Conservation (phyloP, 2,329 filamentous ascomycete species). For the Fusarium verticillioides region DNA sequence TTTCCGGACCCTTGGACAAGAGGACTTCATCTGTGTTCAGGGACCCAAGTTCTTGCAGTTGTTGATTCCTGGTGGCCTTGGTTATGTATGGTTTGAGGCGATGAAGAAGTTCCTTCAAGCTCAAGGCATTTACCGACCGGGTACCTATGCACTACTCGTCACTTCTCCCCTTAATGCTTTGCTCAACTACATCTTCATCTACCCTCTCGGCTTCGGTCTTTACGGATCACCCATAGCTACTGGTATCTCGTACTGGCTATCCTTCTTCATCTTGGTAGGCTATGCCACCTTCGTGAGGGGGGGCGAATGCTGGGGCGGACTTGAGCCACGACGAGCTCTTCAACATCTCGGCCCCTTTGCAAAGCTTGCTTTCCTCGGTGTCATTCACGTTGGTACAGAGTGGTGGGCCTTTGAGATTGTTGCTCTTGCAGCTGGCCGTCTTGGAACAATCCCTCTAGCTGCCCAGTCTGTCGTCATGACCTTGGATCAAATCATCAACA, state of each 20-base stretch:
- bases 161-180: conserved; percentile 84
- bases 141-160: conserved; percentile 83
- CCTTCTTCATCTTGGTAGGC: conserved; percentile 78
- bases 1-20: conserved; percentile 80
- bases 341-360: conserved; percentile 77
- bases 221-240: conserved; percentile 85
- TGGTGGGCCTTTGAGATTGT: conserved; percentile 98
- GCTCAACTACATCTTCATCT: conserved; percentile 84
- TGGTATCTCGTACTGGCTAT: conserved; percentile 86
- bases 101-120: conserved; percentile 91
- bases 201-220: conserved; percentile 76
- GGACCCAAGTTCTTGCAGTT: conserved; percentile 78
- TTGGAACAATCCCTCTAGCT: conserved; percentile 82
- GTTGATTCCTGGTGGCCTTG: conserved; percentile 82
- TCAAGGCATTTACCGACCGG: conserved; percentile 86
- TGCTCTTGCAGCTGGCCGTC: conserved; percentile 80
- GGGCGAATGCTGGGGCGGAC: conserved; percentile 83
- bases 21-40: conserved; percentile 78
- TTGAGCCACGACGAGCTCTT: conserved; percentile 69
- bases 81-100: conserved; percentile 88
- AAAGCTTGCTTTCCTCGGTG: conserved; percentile 77
- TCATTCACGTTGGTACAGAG: conserved; percentile 88
- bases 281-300: conserved; percentile 79
- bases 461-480: conserved; percentile 93
- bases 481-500: conserved; percentile 84